These are phyloP conservation scores for Fusarium torreyae DNA, from an alignment of 2,329 filamentous ascomycete species.

Conservation along the genomic window DNA sequence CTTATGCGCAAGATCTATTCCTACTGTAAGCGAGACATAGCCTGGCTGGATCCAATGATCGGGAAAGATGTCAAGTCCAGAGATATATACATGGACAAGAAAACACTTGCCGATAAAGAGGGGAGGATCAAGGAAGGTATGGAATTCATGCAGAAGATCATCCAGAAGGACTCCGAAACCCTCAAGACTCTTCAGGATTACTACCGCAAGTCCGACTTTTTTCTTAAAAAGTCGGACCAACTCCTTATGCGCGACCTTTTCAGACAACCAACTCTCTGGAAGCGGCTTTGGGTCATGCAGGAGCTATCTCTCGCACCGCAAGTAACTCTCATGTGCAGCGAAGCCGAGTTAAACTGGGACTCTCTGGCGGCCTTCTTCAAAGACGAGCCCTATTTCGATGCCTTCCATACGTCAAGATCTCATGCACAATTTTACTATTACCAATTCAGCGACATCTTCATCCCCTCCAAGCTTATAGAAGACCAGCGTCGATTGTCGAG, in stretches of 20 bases:
- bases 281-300: conserved; percentile 31
- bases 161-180: background rate
- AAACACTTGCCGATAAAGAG: background rate
- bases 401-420: conserved; percentile 9
- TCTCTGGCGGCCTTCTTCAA: conserved; percentile 1
- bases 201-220: no score
- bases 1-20: conserved; percentile 35
- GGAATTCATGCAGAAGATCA: conserved; percentile 6
- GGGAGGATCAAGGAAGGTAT: background rate
- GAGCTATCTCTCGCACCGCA: conserved; percentile 24
- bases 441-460: conserved; percentile 3
- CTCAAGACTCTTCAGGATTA: conserved; percentile 1
- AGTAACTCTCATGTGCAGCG: conserved; percentile 9
- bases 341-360: conserved; percentile 14
- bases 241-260: background rate
- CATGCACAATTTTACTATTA: background rate
- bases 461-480: conserved; percentile 16
- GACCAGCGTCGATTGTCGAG: conserved; percentile 13
- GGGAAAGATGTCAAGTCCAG: fast-evolving
- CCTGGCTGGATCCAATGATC: conserved; percentile 28
- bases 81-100: fast-evolving
- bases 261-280: background rate
- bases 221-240: fast-evolving
- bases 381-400: conserved; percentile 34
- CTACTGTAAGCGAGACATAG: conserved; percentile 21